A percentile compares a stretch with the other conserved stretches of the same genome.
These are phyloP conservation scores for Suillus brevipes DNA, from an alignment of 768 basidiomycete genomes.

Conservation along the genomic window DNA sequence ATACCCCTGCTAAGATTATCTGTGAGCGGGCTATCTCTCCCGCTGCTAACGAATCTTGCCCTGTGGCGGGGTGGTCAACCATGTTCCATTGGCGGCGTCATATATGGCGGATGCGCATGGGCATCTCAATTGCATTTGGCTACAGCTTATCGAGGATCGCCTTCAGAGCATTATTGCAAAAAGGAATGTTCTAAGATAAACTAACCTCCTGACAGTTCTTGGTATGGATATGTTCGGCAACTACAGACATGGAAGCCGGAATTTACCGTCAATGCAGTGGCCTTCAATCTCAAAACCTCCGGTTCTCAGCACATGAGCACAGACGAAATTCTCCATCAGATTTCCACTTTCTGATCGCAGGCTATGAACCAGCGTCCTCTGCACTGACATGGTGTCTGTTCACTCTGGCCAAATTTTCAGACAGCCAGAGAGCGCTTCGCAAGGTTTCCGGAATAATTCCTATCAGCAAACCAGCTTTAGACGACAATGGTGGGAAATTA, in stretches of 20 bases:
- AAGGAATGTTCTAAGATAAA: conserved; percentile 24
- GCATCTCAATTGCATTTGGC: conserved; percentile 55
- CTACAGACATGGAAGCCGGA: not conserved
- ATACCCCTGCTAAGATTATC: conserved; percentile 55
- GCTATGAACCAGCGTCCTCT: conserved; percentile 62
- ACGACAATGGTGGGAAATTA: conserved; percentile 39
- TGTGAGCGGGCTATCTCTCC: conserved; percentile 38
- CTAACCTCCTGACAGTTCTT: conserved; percentile 58
- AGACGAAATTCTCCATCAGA: conserved; percentile 61
- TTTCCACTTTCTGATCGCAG: conserved; percentile 62
- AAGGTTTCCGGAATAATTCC: conserved; percentile 38
- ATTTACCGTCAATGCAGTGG: conserved; percentile 41
- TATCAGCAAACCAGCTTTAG: conserved; percentile 16
- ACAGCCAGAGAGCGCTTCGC: conserved; percentile 48
- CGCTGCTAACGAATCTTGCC: not conserved
- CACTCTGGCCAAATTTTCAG: conserved; percentile 48
- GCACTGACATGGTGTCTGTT: conserved; percentile 66
- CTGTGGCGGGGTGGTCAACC: conserved; percentile 2
- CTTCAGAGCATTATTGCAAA: conserved; percentile 33
- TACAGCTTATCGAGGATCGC: conserved; percentile 52
- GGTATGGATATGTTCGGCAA: conserved; percentile 45
- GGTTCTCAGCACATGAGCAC: conserved; percentile 51
- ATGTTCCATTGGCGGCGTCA: conserved; percentile 42
- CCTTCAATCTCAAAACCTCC: conserved; percentile 51
- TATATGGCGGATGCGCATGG: conserved; percentile 43